Evolutionary conservation across 768 basidiomycete species (phyloP), one percentile per base, ranked within the genome.

Genomic region (Suillus sp.): DNA sequence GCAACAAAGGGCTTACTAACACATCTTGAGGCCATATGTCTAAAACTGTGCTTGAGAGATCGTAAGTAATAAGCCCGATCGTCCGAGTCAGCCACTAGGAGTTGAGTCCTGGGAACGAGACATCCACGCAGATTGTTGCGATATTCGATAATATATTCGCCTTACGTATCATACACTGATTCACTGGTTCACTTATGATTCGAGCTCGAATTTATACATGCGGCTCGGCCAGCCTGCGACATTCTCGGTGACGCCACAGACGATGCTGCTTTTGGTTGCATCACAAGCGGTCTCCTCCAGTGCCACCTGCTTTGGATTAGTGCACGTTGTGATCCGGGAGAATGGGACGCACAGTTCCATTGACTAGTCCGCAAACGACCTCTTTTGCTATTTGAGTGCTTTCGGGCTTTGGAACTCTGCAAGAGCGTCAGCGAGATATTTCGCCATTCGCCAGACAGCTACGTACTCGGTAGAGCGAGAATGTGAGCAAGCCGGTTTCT

Each of bases 261-360:
- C 95, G 65, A 97, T 89, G 55, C 87, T 91, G 66, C 93, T 95
- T 80, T 96, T 95, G 5, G 95, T 93, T 0, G 93, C 91, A 68
- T 98, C 95, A 42, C 99, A 77, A 10, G 87, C 86, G 0, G 91
- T 89, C 60, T 88, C 83, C 43, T 94, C 91, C 11, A 99, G 78
- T 45, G 84, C 81, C 68, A 96, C 86, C 95, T 97, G 64, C 60
- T 43, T 42, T 47, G 3, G 27, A 45, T 57, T 38, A 25, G 48
- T 60, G 55, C 45, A 47, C 30, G 20, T 38, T 8, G 18, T 25
- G 64, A 51, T 45, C 20, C n/a, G n/a, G n/a, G 38, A 35, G 11
- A 51, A 25, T 47, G 54, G 20, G 59, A 78, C 83, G 27, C 72
- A 97, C 96, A n/a, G 90, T 83, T 54, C 92, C 93, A 68, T 96